Base-by-base conservation (phyloP, 768 basidiomycete species). In the Hypholoma sublateritium region DNA sequence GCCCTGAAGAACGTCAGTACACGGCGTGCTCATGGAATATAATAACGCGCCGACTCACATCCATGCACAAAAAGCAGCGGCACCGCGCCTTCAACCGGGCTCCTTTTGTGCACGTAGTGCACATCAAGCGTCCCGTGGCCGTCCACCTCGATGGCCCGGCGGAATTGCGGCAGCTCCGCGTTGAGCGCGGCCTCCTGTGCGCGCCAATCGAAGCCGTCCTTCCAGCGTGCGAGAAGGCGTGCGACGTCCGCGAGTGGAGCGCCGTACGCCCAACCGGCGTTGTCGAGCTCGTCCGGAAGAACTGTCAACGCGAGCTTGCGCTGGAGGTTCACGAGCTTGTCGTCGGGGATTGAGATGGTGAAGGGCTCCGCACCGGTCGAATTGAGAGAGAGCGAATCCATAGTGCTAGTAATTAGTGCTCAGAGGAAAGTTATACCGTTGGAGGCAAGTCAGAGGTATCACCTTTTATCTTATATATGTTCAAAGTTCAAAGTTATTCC, bases 41-140 rank as follows among this genome's bases (percentile, higher is more conserved):
- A 39, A 36, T 35, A 14, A 35, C 12, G 14, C 14, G 8, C 17
- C 17, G 37, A 68, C 74, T 57, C 51, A 74, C 84, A 86, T 25
- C 83, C 85, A 59, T 86, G 85, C 14, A 83, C 71, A 52, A 74
- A 74, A 37, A 74, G 46, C 43, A 76, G 48, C 24, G 74, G 74
- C 19, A 87, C 79, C 0, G 84, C 82, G n/a, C 72, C 69, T 3
- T 62, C 59, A 0, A 69, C 59, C 16, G 59, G 44, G 63, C 84
- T 85, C 66, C 71, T 77, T 69, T 80, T 71, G 64, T 86, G 84
- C 13, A 85, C 74, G 57, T 85, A 86, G 61, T 87, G 84, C 9
- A 86, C 74, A 51, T 72, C 72, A n/a, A 79, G 62, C 19, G 66
- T 58, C 0, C 77, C 82, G 51, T 77, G 78, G 2, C 72, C 75